Conservation (phyloP, 1,139 yeast genomes). For the Yamadazyma dendronema region DNA sequence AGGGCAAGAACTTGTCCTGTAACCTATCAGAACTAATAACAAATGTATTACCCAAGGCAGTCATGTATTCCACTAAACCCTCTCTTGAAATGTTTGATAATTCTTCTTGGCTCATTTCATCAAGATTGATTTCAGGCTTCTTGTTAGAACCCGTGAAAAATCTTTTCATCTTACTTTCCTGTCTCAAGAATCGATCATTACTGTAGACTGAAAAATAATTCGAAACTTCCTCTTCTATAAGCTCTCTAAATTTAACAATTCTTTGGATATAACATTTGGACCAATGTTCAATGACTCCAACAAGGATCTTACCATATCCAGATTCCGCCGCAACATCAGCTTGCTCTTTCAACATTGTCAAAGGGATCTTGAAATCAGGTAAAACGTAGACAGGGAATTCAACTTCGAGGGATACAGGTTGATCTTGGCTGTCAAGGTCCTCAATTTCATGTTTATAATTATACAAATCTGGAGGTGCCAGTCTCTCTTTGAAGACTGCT, state of each 20-base stretch:
- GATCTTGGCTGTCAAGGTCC: constrained; percentile 48
- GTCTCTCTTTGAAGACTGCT: constrained; percentile 57
- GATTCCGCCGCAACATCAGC: constrained; percentile 91
- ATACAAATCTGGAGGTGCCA: constrained; percentile 65
- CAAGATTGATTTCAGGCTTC: constrained; percentile 29
- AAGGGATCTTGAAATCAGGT: constrained; percentile 49
- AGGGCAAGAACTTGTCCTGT: constrained; percentile 70
- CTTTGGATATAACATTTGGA: constrained; percentile 59
- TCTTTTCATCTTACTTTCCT: constrained; percentile 43
- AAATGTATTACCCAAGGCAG: constrained; percentile 80
- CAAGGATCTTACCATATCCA: constrained; percentile 76
- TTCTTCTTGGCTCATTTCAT: constrained; percentile 45
- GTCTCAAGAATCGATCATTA: constrained; percentile 38
- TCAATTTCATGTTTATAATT: constrained; percentile 40
- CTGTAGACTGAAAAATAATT: constrained; percentile 44
- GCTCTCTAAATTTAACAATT: constrained; percentile 56
- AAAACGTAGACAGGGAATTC: constrained; percentile 70
- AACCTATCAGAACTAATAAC: constrained; percentile 84
- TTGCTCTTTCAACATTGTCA: constrained; percentile 84
- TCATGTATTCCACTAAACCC: constrained; percentile 76
- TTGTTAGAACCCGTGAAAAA: constrained; percentile 38
- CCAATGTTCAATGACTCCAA: constrained; percentile 82
- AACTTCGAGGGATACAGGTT: constrained; percentile 59
- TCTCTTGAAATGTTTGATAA: constrained; percentile 61
- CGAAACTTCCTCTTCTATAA: constrained; percentile 58